A percentile compares a stretch with the other conserved stretches of the same genome.
Conservation (phyloP, 2,329 filamentous ascomycete species). For the Fusarium sp. region DNA sequence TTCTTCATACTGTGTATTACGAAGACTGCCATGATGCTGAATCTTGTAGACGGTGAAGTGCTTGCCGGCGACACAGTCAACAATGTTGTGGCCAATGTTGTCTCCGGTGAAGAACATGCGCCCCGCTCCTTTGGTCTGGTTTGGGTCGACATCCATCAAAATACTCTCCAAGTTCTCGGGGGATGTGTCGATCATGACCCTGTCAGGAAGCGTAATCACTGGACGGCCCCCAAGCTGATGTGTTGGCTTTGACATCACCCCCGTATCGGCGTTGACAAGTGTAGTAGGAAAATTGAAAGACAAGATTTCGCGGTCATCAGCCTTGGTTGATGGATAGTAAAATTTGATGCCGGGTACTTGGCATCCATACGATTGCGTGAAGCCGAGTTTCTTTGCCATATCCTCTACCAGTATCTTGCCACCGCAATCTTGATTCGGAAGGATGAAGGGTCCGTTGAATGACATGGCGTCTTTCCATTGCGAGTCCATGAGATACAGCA, state of each 20-base stretch:
- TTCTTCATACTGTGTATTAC: background rate
- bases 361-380: background rate
- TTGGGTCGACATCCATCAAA: background rate
- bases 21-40: background rate
- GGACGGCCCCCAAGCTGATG: background rate
- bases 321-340: background rate
- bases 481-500: background rate
- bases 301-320: background rate
- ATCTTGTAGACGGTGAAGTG: background rate
- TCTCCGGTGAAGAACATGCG: background rate
- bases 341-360: background rate
- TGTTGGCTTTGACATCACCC: background rate
- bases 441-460: background rate
- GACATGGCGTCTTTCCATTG: background rate
- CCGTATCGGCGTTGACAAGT: background rate
- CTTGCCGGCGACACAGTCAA: background rate
- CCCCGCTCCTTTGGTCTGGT: background rate
- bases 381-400: background rate
- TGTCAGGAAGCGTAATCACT: background rate
- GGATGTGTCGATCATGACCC: background rate
- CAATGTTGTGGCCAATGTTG: background rate
- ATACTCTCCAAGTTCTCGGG: background rate
- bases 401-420: background rate
- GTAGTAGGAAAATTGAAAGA: background rate
- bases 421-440: background rate